Base-by-base conservation (phyloP, 345 rosid species). In the Balakata baccata region DNA sequence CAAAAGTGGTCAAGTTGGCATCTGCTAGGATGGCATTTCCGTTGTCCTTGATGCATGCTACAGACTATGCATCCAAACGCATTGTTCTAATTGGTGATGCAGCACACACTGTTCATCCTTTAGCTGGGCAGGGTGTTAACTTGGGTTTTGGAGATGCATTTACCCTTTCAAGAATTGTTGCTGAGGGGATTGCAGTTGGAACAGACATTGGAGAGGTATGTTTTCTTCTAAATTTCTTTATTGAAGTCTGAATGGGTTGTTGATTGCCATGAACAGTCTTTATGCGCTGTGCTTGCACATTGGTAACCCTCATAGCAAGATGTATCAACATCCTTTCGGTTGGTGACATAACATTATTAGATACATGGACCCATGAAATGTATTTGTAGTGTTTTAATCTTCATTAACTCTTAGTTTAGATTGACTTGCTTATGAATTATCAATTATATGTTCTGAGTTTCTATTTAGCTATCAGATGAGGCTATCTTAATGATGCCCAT, bases 111-210 rank as follows among this genome's bases (percentile, higher is more conserved):
- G 92, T 95, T 71, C 98, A 92, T 80, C 99, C 99, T 8, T 82
- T 92, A 81, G 99, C 98, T 45, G 99, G 98, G 74, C 99, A 95
- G 83, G 97, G 98, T 73, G 99, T 92, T 29, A 92, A 95, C 85
- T 71, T 95, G 84, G 98, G 98, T 59, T 92, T 92, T 74, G 94
- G 89, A 61, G 98, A 94, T 75, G 95, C 96, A 59, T 84, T 70
- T 68, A 75, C 90, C 67, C 97, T 95, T 82, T 87, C 97, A 12
- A 86, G 83, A 80, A 81, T 86, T 58, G 83, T 95, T 56, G 80
- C 88, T 1, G 91, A 90, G 66, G 94, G 97, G 18, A 74, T 92
- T 80, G 97, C 97, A 14, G 86, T 92, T 63, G 98, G 98, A 63
- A 71, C 74, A 38, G 97, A 92, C 81, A 86, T 92, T 50, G 95